Conservation (phyloP, 2,329 filamentous ascomycete species). For the Pestalotiopsis fici region DNA sequence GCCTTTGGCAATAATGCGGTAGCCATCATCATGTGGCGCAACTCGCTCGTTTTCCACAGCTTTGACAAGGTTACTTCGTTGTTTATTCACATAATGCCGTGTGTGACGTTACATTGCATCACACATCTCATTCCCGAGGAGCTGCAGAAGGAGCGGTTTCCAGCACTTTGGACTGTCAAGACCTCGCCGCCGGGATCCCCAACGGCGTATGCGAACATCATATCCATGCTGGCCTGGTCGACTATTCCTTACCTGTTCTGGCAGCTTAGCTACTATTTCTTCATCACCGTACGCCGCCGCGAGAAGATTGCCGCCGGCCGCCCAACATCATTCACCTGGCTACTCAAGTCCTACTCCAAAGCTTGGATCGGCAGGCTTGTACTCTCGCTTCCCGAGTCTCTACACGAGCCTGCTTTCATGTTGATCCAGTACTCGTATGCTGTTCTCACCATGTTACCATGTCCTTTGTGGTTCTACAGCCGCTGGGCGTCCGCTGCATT, state of each 20-base stretch:
- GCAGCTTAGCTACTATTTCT: constrained; percentile 90
- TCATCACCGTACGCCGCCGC: constrained; percentile 91
- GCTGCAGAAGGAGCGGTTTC: constrained; percentile 70
- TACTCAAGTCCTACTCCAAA: constrained; percentile 87
- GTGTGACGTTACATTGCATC: constrained; percentile 87
- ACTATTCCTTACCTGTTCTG: constrained; percentile 90
- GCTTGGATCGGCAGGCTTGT: constrained; percentile 87
- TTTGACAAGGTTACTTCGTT: constrained; percentile 97
- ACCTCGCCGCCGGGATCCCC: constrained; percentile 67
- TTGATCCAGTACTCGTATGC: constrained; percentile 92
- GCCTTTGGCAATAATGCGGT: constrained; percentile 96
- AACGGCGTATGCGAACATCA: constrained; percentile 74
- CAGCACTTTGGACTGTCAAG: constrained; percentile 83
- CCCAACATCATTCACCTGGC: constrained; percentile 96
- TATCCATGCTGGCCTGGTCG: constrained; percentile 91
- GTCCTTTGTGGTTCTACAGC: constrained; percentile 92
- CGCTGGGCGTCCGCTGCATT: constrained; percentile 78
- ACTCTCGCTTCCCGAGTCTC: constrained; percentile 68
- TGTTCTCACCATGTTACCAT: constrained; percentile 89
- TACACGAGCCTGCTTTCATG: constrained; percentile 95
- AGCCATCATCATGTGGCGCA: constrained; percentile 98
- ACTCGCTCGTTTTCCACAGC: constrained; percentile 96
- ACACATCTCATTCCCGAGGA: constrained; percentile 76
- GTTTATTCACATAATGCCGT: constrained; percentile 99
- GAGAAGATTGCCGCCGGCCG: constrained; percentile 95